Conservation (phyloP, 345 rosid species). For the Citrus reticulata region DNA sequence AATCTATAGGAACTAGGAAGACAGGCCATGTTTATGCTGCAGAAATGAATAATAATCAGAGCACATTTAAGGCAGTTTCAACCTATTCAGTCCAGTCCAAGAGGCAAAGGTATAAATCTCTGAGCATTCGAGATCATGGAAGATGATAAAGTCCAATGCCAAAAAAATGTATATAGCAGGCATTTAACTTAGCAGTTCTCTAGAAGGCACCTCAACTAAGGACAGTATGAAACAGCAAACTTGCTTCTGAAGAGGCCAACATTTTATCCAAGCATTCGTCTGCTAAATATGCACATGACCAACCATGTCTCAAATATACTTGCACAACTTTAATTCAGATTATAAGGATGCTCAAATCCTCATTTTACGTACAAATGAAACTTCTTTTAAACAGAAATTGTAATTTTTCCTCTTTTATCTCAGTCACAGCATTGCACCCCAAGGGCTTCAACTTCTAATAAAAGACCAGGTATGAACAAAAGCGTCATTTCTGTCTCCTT, state of each 20-base stretch:
- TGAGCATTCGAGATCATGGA: background rate
- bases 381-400: background rate
- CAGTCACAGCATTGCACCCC: background rate
- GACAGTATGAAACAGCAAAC: background rate
- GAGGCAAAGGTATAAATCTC: background rate
- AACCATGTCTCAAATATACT: background rate
- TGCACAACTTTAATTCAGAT: background rate
- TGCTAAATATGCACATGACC: background rate
- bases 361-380: background rate
- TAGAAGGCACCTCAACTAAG: background rate
- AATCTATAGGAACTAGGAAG: background rate
- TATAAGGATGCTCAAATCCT: background rate
- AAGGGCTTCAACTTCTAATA: background rate
- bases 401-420: background rate
- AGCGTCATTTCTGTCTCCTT: background rate
- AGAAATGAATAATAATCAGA: background rate
- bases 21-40: background rate
- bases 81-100: background rate
- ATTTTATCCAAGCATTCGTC: background rate
- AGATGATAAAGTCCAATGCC: background rate
- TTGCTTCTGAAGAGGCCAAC: background rate
- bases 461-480: background rate
- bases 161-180: background rate
- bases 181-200: background rate
- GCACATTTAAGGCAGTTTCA: background rate